Conservation (phyloP, 2,329 filamentous ascomycete species). For the Aureobasidium sp. region DNA sequence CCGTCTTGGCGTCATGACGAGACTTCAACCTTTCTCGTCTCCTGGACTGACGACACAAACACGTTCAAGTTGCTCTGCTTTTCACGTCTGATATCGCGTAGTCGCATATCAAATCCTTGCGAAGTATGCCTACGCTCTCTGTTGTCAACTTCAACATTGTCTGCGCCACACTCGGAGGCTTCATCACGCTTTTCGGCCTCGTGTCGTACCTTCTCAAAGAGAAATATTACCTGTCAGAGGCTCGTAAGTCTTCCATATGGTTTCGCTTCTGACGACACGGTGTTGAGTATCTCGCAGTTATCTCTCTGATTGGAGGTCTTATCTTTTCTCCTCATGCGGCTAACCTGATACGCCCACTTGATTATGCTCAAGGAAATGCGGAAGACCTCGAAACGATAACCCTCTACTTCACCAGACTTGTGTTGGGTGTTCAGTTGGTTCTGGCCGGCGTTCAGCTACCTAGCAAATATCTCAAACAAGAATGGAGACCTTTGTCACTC, state of each 20-base stretch:
- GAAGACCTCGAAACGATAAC: slow-evolving; percentile 64
- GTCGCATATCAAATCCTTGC: not conserved
- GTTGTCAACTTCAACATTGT: slow-evolving; percentile 78
- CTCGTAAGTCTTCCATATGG: slow-evolving; percentile 50
- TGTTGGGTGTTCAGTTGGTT: slow-evolving; percentile 84
- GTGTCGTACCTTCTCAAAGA: slow-evolving; percentile 88
- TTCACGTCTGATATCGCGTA: not conserved
- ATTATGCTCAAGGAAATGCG: slow-evolving; percentile 58
- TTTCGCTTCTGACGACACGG: not conserved
- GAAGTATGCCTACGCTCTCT: slow-evolving; percentile 53
- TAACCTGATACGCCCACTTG: slow-evolving; percentile 64
- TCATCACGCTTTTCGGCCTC: slow-evolving; percentile 81
- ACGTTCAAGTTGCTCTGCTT: not conserved
- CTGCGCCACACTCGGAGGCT: slow-evolving; percentile 72
- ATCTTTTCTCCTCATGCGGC: slow-evolving; percentile 70
- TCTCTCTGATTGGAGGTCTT: slow-evolving; percentile 72
- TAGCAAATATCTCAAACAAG: slow-evolving; percentile 66
- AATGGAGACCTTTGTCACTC: slow-evolving; percentile 70
- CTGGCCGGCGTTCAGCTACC: slow-evolving; percentile 83
- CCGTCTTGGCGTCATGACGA: not conserved
- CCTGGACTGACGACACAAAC: not conserved
- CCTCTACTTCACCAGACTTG: slow-evolving; percentile 76
- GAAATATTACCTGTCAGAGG: slow-evolving; percentile 84
- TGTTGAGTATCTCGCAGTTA: slow-evolving; percentile 48
- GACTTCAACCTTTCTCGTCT: not conserved